phyloP scores from a whole-genome alignment of 2,329 filamentous ascomycete species.

The Microthyrium microscopicum region DNA sequence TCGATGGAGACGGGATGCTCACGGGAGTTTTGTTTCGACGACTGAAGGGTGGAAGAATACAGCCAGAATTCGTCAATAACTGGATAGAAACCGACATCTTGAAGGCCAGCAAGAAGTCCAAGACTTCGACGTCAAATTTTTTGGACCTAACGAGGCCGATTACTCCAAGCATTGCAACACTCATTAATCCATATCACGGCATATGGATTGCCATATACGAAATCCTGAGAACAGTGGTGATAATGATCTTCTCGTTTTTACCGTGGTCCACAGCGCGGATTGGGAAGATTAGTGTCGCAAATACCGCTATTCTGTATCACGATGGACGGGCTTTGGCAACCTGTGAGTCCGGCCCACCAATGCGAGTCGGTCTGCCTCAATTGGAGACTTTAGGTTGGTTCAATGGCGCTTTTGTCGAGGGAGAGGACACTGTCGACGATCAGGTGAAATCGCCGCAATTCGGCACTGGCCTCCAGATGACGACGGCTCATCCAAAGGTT shows the following conservation, averaged over 20 bases:
- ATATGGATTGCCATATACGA: constrained; percentile 32
- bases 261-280: constrained; percentile 40
- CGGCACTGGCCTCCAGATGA: constrained; percentile 48
- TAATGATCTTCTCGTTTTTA: constrained; percentile 41
- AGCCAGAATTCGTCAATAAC: constrained; percentile 52
- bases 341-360: constrained; percentile 55
- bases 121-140: constrained; percentile 17
- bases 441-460: constrained; percentile 12
- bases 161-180: constrained; percentile 49
- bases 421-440: constrained; percentile 27
- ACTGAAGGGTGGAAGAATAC: constrained; percentile 24
- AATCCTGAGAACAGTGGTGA: constrained; percentile 39
- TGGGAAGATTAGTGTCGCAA: constrained; percentile 54
- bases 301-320: constrained; percentile 50
- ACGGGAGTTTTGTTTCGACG: constrained; percentile 46
- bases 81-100: constrained; percentile 53
- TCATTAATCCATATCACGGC: constrained; percentile 42
- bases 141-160: constrained; percentile 40
- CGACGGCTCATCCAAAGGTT: constrained; percentile 51
- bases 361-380: constrained; percentile 45
- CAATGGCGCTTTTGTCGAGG: constrained; percentile 40
- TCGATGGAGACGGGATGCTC: constrained; percentile 62
- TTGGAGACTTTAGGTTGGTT: constrained; percentile 58
- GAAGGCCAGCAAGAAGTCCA: constrained; percentile 22
- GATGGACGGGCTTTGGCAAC: constrained; percentile 52